phyloP scores from a whole-genome alignment of 192 early-diverging fungal species.

The Coemansia sp. region DNA sequence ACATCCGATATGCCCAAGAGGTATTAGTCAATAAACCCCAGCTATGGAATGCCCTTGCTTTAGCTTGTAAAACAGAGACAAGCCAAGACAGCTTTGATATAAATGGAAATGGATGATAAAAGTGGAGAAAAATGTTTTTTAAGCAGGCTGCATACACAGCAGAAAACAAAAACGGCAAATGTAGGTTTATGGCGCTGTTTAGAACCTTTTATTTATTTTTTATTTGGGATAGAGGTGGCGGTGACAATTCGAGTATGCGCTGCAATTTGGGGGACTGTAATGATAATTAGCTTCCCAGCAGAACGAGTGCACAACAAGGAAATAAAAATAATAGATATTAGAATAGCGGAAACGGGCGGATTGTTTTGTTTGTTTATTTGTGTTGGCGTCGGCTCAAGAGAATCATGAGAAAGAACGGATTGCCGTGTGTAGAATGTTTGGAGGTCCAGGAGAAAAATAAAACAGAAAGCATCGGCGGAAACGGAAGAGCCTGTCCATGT shows the following conservation, averaged over 20 bases:
- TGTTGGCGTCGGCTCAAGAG: constrained; percentile 1
- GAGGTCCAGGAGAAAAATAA: constrained; percentile 4
- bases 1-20: neutral
- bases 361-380: neutral
- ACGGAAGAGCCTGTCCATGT: neutral
- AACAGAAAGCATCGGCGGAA: neutral
- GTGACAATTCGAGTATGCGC: neutral
- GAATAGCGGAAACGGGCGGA: neutral
- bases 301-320: constrained; percentile 3
- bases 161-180: neutral
- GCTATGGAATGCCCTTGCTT: neutral
- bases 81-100: neutral
- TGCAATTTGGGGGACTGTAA: constrained; percentile 1
- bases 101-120: neutral
- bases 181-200: constrained; percentile 4
- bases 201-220: neutral
- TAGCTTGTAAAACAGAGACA: neutral
- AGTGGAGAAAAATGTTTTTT: neutral
- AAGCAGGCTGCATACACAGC: neutral
- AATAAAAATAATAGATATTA: neutral
- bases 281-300: constrained; percentile 1
- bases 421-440: constrained; percentile 3
- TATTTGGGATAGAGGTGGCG: constrained; percentile 4
- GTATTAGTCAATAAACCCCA: neutral
- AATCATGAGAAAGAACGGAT: constrained; percentile 1